phyloP scores from a whole-genome alignment of 129 eudicot species.

The Arctium lappa region DNA sequence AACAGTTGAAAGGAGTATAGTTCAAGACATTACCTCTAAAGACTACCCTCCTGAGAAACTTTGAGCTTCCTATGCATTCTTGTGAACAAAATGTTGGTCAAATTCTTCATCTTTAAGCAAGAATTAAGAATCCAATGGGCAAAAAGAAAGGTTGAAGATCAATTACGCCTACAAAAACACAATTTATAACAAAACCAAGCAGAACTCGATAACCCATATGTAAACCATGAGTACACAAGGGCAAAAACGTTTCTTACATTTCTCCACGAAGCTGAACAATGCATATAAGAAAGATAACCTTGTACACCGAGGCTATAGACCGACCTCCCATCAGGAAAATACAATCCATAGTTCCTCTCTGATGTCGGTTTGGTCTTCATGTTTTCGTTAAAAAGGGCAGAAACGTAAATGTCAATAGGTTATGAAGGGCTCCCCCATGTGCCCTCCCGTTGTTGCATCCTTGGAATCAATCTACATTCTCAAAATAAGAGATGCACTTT shows the following conservation, averaged over 20 bases:
- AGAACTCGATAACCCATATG: neutral
- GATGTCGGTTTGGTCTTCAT: conserved; percentile 86
- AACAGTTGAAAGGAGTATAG: conserved; percentile 10
- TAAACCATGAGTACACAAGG: neutral
- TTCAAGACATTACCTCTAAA: conserved; percentile 23
- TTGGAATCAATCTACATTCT: conserved; percentile 34
- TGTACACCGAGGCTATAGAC: conserved; percentile 80
- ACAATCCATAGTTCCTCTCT: conserved; percentile 94
- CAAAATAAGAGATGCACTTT: no score
- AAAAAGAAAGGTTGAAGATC: conserved; percentile 26
- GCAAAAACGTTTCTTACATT: conserved; percentile 40
- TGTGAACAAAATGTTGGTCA: neutral
- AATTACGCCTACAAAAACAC: conserved; percentile 40
- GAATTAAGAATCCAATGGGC: conserved; percentile 29
- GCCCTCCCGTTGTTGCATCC: conserved; percentile 59
- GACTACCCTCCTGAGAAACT: neutral
- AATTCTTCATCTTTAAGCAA: conserved; percentile 22
- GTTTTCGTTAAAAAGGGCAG: conserved; percentile 93
- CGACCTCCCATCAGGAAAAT: conserved; percentile 76
- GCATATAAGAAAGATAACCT: conserved; percentile 55
- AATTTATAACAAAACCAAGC: neutral
- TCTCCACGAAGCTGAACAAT: conserved; percentile 58
- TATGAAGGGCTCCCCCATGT: conserved; percentile 78
- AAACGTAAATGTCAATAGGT: conserved; percentile 74
- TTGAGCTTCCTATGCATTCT: conserved; percentile 16